phyloP scores from a whole-genome alignment of 2,329 filamentous ascomycete species.

The Epicoccum sorghinum region DNA sequence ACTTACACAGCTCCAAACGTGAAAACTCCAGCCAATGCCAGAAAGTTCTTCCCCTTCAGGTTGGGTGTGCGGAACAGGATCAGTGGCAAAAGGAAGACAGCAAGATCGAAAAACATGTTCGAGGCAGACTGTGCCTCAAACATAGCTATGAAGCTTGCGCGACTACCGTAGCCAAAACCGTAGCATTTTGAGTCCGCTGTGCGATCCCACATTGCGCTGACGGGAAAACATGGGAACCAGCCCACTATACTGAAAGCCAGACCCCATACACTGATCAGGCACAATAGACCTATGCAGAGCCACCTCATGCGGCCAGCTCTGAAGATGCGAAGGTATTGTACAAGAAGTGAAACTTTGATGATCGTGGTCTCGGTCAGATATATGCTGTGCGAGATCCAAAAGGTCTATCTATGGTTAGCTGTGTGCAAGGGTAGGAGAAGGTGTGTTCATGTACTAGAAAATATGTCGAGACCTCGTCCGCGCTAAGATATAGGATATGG shows the following conservation, averaged over 20 bases:
- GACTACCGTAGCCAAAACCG: constrained; percentile 32
- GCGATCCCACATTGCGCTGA: constrained; percentile 33
- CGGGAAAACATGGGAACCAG: constrained; percentile 42
- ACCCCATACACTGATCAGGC: constrained; percentile 38
- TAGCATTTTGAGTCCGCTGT: constrained; percentile 32
- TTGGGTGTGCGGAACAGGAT: constrained; percentile 37
- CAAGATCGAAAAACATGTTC: constrained; percentile 46
- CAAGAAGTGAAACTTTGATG: constrained; percentile 45
- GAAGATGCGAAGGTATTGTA: constrained; percentile 48
- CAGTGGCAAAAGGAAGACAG: constrained; percentile 39
- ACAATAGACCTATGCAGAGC: constrained; percentile 32
- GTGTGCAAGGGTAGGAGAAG: neutral
- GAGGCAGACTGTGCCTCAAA: constrained; percentile 38
- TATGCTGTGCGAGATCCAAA: constrained; percentile 36
- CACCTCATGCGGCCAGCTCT: constrained; percentile 37
- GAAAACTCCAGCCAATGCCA: constrained; percentile 42
- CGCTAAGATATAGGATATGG: constrained; percentile 38
- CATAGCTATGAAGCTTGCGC: constrained; percentile 27
- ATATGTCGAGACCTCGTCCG: constrained; percentile 21
- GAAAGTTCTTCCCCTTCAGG: constrained; percentile 32
- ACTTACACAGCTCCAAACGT: constrained; percentile 39
- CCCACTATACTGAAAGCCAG: constrained; percentile 34
- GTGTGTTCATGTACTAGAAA: constrained; percentile 13
- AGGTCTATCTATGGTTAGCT: constrained; percentile 22
- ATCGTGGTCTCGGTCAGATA: constrained; percentile 41